phyloP scores from a whole-genome alignment of 805 yeast genomes.

The Metschnikowia lachancei region DNA sequence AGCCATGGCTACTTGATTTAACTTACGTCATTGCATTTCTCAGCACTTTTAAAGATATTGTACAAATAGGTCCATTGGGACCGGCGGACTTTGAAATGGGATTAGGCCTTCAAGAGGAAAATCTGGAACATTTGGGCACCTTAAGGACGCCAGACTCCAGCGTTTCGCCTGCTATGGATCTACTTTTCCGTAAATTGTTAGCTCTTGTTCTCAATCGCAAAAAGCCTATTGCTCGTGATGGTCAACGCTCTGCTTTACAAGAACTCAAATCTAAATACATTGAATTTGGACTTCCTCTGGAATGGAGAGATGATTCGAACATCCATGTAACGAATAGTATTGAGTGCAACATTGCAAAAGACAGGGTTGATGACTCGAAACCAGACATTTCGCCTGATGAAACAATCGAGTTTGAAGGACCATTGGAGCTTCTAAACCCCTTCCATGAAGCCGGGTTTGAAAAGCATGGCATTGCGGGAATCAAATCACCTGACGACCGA shows the following conservation, averaged over 20 bases:
- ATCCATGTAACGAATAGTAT: conserved; percentile 7
- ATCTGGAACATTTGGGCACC: not conserved
- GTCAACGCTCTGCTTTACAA: conserved; percentile 28
- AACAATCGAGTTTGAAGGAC: conserved; percentile 15
- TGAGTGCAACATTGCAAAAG: conserved; percentile 10
- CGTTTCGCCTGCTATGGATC: conserved; percentile 34
- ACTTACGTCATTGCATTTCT: conserved; percentile 32
- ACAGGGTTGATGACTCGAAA: conserved; percentile 25
- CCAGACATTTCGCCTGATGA: conserved; percentile 22
- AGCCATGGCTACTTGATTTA: conserved; percentile 27
- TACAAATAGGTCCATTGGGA: conserved; percentile 27
- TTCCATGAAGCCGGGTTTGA: conserved; percentile 30
- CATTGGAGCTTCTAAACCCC: conserved; percentile 22
- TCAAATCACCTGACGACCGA: conserved; percentile 32
- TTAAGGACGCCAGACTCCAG: not conserved
- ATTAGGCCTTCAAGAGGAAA: conserved; percentile 23
- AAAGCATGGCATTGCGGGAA: conserved; percentile 31
- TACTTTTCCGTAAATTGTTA: conserved; percentile 31
- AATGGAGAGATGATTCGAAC: conserved; percentile 33
- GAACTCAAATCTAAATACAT: conserved; percentile 32
- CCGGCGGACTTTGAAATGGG: conserved; percentile 41
- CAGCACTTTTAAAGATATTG: conserved; percentile 29
- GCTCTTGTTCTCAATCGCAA: conserved; percentile 39
- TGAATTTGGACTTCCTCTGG: conserved; percentile 36
- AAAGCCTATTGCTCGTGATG: conserved; percentile 26